Percentiles rank a stretch among this genome's conserved stretches.
phyloP scores from a whole-genome alignment of 208 protist genomes.

The Wallacemonas sp. region DNA sequence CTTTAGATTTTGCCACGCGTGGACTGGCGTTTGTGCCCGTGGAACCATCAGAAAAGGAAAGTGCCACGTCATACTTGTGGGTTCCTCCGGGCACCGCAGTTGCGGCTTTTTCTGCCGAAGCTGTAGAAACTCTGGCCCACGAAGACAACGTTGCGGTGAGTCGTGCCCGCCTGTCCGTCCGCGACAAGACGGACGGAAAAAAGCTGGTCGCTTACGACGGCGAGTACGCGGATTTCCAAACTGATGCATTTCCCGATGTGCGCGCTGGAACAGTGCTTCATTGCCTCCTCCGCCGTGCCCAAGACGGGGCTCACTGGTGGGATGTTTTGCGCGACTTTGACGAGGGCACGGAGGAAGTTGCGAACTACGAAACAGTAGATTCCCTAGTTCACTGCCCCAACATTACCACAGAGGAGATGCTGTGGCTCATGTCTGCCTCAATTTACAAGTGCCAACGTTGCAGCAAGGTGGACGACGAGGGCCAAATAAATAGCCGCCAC shows the following conservation, averaged over 20 bases:
- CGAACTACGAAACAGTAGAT: conserved; percentile 54
- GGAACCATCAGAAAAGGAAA: conserved; percentile 19
- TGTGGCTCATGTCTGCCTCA: conserved; percentile 66
- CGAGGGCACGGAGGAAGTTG: conserved; percentile 22
- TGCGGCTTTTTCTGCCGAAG: conserved; percentile 50
- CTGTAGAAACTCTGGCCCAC: conserved; percentile 23
- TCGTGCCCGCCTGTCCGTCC: conserved; percentile 44
- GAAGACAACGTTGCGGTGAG: conserved; percentile 41
- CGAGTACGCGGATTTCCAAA: conserved; percentile 72
- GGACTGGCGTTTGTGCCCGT: conserved; percentile 65
- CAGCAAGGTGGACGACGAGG: conserved; percentile 73
- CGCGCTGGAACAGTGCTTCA: conserved; percentile 48
- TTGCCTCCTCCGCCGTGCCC: conserved; percentile 60
- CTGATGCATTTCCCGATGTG: conserved; percentile 49
- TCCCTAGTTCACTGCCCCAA: conserved; percentile 70
- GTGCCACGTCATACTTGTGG: conserved; percentile 48
- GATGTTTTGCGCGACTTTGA: conserved; percentile 62
- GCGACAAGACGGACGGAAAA: conserved; percentile 31
- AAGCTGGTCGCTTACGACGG: conserved; percentile 54
- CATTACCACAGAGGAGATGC: conserved; percentile 69
- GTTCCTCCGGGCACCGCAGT: conserved; percentile 52
- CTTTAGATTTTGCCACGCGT: conserved; percentile 53
- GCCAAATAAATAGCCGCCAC: conserved; percentile 48
- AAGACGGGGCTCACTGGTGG: conserved; percentile 89
- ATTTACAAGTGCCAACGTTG: conserved; percentile 76